A percentile compares a stretch with the other conserved stretches of the same genome.
Conservation (phyloP, 2,329 filamentous ascomycete genomes). For the Neocatenulostroma microsporum region DNA sequence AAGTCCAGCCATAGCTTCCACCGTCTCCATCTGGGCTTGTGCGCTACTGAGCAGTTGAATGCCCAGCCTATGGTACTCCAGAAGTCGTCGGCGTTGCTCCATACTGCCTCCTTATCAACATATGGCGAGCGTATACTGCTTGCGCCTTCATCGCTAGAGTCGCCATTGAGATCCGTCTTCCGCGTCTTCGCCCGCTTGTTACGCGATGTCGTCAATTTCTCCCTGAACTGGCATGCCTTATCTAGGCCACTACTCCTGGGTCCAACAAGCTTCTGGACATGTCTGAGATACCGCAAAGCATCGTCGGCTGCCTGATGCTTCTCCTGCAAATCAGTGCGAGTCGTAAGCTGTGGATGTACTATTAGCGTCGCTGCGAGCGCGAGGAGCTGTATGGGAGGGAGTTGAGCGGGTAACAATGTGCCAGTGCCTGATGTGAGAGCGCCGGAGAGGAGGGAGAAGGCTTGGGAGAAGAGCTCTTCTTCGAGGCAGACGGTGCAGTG, state of each 20-base stretch:
- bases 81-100: constrained; percentile 72
- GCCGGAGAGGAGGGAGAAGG: constrained; percentile 52
- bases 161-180: constrained; percentile 23
- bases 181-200: constrained; percentile 13
- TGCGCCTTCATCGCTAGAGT: constrained; percentile 7
- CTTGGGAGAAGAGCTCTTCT: constrained; percentile 53
- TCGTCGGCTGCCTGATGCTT: constrained; percentile 56
- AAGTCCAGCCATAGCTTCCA: constrained; percentile 76
- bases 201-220: constrained; percentile 2
- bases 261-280: constrained; percentile 57
- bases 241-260: constrained; percentile 61
- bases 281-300: constrained; percentile 63
- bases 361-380: constrained; percentile 71
- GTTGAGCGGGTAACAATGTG: constrained; percentile 44
- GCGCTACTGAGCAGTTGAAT: constrained; percentile 73
- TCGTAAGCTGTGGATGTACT: constrained; percentile 75
- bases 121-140: constrained; percentile 52
- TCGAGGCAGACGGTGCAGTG: constrained; percentile 67
- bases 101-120: constrained; percentile 60
- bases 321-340: constrained; percentile 55
- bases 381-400: constrained; percentile 66
- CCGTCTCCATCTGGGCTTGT: constrained; percentile 67
- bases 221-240: constrained; percentile 62
- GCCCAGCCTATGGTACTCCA: constrained; percentile 88
- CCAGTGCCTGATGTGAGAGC: constrained; percentile 50